A percentile compares a stretch with the other conserved stretches of the same genome.
Evolutionary conservation across 495 filamentous ascomycete species (phyloP).

Genomic region (Geopyxis carbonaria): DNA sequence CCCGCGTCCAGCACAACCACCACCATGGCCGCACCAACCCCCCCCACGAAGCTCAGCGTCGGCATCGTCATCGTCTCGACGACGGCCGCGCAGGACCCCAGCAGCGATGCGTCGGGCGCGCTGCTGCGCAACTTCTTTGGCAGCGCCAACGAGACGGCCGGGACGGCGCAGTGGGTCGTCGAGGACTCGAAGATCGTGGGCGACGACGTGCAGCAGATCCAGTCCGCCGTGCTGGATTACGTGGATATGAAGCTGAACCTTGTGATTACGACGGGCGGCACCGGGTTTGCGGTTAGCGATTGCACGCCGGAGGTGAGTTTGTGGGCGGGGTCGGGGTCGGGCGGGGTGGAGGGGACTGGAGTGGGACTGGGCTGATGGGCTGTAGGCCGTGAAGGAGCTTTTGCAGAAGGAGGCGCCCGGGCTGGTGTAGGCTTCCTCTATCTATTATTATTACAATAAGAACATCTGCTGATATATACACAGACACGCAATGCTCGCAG

Average conservation of each 20-base stretch:
- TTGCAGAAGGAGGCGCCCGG: slow-evolving; percentile 79
- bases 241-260: slow-evolving; percentile 54
- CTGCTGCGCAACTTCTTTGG: slow-evolving; percentile 51
- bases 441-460: too few species aligned
- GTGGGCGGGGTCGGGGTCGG: neutral
- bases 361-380: neutral
- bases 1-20: too few species aligned
- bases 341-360: too few species aligned
- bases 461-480: neutral
- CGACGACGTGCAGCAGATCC: slow-evolving; percentile 59
- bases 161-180: slow-evolving; percentile 44
- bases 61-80: slow-evolving; percentile 83
- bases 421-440: slow-evolving; percentile 45
- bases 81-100: slow-evolving; percentile 70
- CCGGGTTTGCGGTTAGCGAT: slow-evolving; percentile 82
- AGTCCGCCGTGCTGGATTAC: slow-evolving; percentile 50
- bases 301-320: slow-evolving; percentile 67
- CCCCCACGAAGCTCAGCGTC: slow-evolving; percentile 42
- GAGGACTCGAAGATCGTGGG: slow-evolving; percentile 57
- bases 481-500: slow-evolving; percentile 81
- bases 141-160: slow-evolving; percentile 33
- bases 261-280: slow-evolving; percentile 78
- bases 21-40: slow-evolving; percentile 8
- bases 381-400: slow-evolving; percentile 58
- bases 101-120: slow-evolving; percentile 52